A percentile compares a stretch with the other conserved stretches of the same genome.
These are phyloP conservation scores for Leccinum disarticulatum DNA, from an alignment of 768 basidiomycete species.

Conservation along the genomic window DNA sequence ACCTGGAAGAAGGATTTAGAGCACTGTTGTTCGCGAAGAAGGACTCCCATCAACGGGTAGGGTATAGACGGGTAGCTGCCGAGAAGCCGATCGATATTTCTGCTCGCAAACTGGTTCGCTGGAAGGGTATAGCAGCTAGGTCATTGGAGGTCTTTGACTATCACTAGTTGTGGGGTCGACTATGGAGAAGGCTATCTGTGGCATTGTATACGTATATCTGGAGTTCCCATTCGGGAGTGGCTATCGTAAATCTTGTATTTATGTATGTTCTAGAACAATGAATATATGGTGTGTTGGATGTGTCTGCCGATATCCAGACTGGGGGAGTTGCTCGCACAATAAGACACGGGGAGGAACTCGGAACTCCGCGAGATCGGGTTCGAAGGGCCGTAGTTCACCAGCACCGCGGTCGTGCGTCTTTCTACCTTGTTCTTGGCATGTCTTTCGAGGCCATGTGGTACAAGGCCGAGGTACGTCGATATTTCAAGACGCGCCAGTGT, in stretches of 20 bases:
- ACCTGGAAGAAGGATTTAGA: conserved; percentile 10
- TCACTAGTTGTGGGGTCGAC: not conserved
- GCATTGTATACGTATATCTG: not conserved
- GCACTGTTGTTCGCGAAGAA: conserved; percentile 9
- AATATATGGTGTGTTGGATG: too few species aligned
- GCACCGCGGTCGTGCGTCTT: too few species aligned
- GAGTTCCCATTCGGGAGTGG: not conserved
- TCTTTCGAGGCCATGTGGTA: not conserved
- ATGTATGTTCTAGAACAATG: too few species aligned
- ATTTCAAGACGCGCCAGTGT: not conserved
- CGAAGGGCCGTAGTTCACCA: too few species aligned
- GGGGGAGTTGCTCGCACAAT: too few species aligned
- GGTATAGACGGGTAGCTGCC: conserved; percentile 20
- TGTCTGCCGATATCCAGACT: too few species aligned
- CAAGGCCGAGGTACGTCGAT: not conserved
- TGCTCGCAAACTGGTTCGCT: not conserved
- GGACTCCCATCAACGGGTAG: not conserved
- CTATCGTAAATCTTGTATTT: too few species aligned
- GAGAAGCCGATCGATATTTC: not conserved
- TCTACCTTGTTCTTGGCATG: too few species aligned
- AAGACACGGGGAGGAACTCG: too few species aligned
- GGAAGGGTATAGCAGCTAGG: not conserved
- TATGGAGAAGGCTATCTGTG: not conserved
- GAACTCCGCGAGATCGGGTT: too few species aligned
- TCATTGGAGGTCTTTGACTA: conserved; percentile 6